Evolutionary conservation across 495 filamentous ascomycete genomes (phyloP).

Genomic region (Emericellopsis terricola): DNA sequence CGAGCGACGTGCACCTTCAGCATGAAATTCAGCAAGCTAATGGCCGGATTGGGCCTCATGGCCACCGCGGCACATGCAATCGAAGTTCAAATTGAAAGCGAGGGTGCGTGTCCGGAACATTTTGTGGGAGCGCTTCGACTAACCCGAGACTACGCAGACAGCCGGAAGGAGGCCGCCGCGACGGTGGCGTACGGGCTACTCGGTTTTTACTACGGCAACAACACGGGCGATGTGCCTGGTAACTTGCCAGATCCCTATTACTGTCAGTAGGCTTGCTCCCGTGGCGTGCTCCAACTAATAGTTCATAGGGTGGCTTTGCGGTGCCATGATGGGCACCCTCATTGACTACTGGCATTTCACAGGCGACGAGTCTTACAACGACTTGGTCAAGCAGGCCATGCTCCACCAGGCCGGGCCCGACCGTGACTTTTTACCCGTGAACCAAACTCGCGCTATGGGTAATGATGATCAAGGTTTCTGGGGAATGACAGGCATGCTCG

Average conservation of each 20-base stretch:
- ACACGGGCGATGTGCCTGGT: slow-evolving; percentile 50
- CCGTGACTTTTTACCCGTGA: slow-evolving; percentile 58
- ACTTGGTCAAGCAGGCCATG: slow-evolving; percentile 46
- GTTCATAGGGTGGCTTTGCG: slow-evolving; percentile 49
- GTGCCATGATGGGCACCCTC: slow-evolving; percentile 56
- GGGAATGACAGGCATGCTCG: slow-evolving; percentile 66
- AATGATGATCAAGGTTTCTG: slow-evolving; percentile 86
- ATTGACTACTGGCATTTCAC: slow-evolving; percentile 79
- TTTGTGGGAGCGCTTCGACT: no score
- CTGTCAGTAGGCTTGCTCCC: slow-evolving; percentile 16
- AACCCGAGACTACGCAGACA: no score
- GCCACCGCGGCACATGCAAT: no score
- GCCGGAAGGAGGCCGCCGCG: slow-evolving; percentile 22
- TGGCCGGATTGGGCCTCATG: no score
- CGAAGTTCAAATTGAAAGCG: no score
- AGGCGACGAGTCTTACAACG: slow-evolving; percentile 55
- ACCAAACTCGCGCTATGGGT: slow-evolving; percentile 58
- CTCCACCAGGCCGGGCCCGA: slow-evolving; percentile 51
- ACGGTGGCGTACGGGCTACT: slow-evolving; percentile 26
- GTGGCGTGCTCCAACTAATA: slow-evolving; percentile 1
- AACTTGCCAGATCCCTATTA: slow-evolving; percentile 63
- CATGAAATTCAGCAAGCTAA: no score
- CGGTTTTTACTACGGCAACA: slow-evolving; percentile 51
- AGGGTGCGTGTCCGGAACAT: no score
- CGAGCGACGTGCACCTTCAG: no score